phyloP scores from a whole-genome alignment of 768 basidiomycete species.

The Leucocoprinus birnbaumii region DNA sequence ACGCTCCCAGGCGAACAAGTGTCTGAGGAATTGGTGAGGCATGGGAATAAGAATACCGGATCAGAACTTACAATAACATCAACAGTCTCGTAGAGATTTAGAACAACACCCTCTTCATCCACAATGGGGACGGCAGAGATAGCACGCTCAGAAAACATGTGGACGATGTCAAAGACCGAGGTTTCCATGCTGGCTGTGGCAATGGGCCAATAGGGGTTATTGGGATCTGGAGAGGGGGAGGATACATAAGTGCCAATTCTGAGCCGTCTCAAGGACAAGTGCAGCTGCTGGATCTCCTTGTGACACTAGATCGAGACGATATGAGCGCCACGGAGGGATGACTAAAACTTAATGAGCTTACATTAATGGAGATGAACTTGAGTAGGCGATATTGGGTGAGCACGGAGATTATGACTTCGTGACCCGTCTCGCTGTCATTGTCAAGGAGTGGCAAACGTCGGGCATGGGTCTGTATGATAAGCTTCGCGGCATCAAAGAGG shows the following conservation, averaged over 20 bases:
- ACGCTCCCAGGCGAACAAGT: constrained; percentile 89
- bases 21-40: constrained; percentile 52
- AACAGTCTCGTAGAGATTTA: constrained; percentile 97
- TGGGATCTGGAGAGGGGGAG: constrained; percentile 41
- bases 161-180: constrained; percentile 96
- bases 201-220: constrained; percentile 84
- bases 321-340: constrained; percentile 10
- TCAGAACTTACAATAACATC: constrained; percentile 85
- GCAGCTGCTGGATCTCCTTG: constrained; percentile 78
- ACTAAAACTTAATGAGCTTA: constrained; percentile 33
- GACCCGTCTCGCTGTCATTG: constrained; percentile 87
- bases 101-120: constrained; percentile 87
- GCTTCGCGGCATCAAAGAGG: constrained; percentile 85
- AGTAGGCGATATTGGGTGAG: constrained; percentile 96
- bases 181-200: constrained; percentile 89
- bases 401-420: constrained; percentile 94
- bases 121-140: constrained; percentile 98
- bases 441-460: constrained; percentile 93
- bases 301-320: constrained; percentile 55
- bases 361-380: constrained; percentile 98
- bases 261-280: constrained; percentile 78
- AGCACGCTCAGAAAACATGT: constrained; percentile 94
- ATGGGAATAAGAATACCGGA: background rate
- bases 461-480: constrained; percentile 93
- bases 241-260: constrained; percentile 93